Percentiles rank a stretch among this genome's conserved stretches.
phyloP scores from a whole-genome alignment of 73 alveolate genomes.

The Paramecium octaurelia region DNA sequence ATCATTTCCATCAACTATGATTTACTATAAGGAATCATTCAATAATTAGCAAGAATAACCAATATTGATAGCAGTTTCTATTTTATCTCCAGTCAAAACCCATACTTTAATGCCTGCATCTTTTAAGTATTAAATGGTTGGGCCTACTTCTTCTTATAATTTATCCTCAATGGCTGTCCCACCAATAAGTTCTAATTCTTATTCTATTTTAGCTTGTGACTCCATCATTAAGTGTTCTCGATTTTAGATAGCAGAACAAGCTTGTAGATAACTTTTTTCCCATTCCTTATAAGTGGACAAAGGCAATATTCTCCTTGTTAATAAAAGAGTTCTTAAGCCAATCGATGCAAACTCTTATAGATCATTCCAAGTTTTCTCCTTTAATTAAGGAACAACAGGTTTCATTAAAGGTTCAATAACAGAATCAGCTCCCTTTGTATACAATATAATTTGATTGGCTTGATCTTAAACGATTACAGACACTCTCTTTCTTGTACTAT shows the following conservation, averaged over 20 bases:
- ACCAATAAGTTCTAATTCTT: conserved; percentile 83
- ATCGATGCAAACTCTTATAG: conserved; percentile 79
- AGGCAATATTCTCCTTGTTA: conserved; percentile 75
- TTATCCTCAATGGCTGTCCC: conserved; percentile 97
- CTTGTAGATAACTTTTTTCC: conserved; percentile 65
- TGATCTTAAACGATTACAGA: conserved; percentile 81
- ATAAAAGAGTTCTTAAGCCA: conserved; percentile 92
- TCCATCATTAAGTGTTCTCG: conserved; percentile 61
- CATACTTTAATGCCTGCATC: conserved; percentile 92
- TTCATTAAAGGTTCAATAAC: conserved; percentile 72
- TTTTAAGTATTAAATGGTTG: conserved; percentile 86
- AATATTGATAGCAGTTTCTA: conserved; percentile 84
- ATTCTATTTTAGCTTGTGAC: conserved; percentile 78
- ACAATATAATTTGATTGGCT: conserved; percentile 55
- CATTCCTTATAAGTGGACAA: conserved; percentile 67
- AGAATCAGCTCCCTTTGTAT: conserved; percentile 96
- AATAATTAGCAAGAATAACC: conserved; percentile 57
- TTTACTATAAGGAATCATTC: conserved; percentile 18
- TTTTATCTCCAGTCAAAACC: conserved; percentile 96
- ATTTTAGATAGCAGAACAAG: neutral
- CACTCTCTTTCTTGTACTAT: conserved; percentile 70
- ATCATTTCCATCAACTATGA: neutral
- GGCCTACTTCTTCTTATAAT: conserved; percentile 97
- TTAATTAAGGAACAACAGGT: neutral
- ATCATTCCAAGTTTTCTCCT: conserved; percentile 44